Percentiles rank a stretch among this genome's conserved stretches.
Evolutionary conservation across 2,329 filamentous ascomycete species (phyloP).

Genomic region (Alternaria tenuissima): DNA sequence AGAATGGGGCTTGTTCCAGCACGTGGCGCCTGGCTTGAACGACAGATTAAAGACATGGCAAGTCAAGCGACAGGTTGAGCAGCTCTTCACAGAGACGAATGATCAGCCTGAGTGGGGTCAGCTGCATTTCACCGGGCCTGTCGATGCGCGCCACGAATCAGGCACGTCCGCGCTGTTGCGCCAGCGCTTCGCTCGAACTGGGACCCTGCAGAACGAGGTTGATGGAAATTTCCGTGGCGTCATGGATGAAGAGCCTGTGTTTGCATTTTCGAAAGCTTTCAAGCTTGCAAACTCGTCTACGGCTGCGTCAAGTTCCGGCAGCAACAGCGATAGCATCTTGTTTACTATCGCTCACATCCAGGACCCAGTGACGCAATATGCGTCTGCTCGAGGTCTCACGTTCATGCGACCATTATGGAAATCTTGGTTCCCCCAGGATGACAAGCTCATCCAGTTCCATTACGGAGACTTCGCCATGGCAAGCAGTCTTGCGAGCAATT

Average conservation of each 20-base stretch:
- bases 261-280: conserved; percentile 68
- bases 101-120: conserved; percentile 88
- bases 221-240: conserved; percentile 74
- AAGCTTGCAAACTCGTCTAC: conserved; percentile 33
- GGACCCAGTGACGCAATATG: conserved; percentile 80
- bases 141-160: conserved; percentile 72
- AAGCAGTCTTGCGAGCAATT: conserved; percentile 71
- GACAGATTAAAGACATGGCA: conserved; percentile 70
- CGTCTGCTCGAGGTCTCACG: conserved; percentile 77
- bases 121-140: conserved; percentile 77
- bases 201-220: conserved; percentile 70
- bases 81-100: conserved; percentile 74
- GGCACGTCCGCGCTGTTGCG: conserved; percentile 73
- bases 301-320: conserved; percentile 15
- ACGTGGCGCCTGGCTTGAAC: conserved; percentile 51
- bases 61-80: conserved; percentile 66
- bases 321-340: conserved; percentile 63
- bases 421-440: conserved; percentile 71
- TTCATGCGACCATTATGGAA: conserved; percentile 82
- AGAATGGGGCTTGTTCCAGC: conserved; percentile 68
- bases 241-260: conserved; percentile 81
- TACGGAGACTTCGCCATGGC: conserved; percentile 76
- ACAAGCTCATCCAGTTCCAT: conserved; percentile 76
- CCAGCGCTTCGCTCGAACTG: conserved; percentile 72
- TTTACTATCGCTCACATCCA: conserved; percentile 83